Percentiles rank a stretch among this genome's conserved stretches.
Conservation (phyloP, 2,329 filamentous ascomycete species). For the Fusarium continuum region DNA sequence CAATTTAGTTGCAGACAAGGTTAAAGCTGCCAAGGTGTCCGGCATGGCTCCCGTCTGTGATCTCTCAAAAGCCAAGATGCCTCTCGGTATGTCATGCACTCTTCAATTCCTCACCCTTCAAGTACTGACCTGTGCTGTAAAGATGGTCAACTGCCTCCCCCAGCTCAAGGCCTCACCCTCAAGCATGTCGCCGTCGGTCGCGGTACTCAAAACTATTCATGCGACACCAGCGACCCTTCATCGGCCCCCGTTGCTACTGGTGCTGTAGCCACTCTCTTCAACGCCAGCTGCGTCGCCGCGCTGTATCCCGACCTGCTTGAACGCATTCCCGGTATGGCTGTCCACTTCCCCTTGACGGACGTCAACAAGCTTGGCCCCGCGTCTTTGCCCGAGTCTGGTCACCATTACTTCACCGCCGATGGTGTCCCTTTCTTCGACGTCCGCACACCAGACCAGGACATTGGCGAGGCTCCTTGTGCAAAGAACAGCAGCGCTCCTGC, state of each 20-base stretch:
- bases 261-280: conserved; percentile 86
- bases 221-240: conserved; percentile 67
- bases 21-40: conserved; percentile 57
- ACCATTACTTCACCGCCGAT: conserved; percentile 80
- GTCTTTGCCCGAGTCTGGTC: conserved; percentile 72
- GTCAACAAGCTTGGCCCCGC: conserved; percentile 60
- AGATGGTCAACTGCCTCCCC: conserved; percentile 65
- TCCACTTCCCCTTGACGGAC: conserved; percentile 69
- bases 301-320: conserved; percentile 72
- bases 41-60: conserved; percentile 60
- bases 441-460: conserved; percentile 60
- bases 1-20: conserved; percentile 65
- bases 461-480: conserved; percentile 69
- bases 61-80: conserved; percentile 61
- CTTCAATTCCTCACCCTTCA: background rate
- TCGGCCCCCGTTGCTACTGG: conserved; percentile 72
- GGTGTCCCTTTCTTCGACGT: conserved; percentile 85
- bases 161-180: conserved; percentile 68
- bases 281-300: conserved; percentile 81
- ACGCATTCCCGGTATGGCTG: conserved; percentile 71
- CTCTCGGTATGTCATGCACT: conserved; percentile 54
- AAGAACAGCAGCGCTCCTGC: conserved; percentile 71
- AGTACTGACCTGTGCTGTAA: conserved; percentile 20
- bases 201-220: conserved; percentile 95
- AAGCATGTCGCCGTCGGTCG: conserved; percentile 86